Base-by-base conservation (phyloP, 2,329 filamentous ascomycete genomes). In the Rutstroemia sp. region DNA sequence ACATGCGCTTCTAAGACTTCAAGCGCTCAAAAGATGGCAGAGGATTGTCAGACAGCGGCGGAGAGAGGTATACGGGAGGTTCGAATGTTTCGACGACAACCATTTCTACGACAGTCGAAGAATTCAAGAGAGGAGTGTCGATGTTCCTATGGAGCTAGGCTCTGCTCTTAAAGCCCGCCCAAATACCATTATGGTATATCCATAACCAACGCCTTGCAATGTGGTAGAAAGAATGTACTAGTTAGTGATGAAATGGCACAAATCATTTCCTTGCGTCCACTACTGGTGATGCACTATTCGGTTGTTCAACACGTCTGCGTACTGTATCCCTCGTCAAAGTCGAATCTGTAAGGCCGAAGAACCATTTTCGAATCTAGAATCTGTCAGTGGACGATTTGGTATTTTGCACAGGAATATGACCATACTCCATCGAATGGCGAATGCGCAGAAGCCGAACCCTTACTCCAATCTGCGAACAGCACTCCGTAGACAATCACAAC, bases 401-500 rank as follows among this genome's bases (percentile, higher is more conserved):
- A 19, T 23, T 23, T 27, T 30, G 27, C 30, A 34, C 30, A 14
- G 1, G 8, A n/a, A 40, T 27, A 23, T n/a, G n/a, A 50, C 19
- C 77, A 61, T 73, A 82, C 78, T 38, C 71, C 73, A 60, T 78
- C 71, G 60, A 82, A 81, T 2, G 78, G 78, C 48, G 75, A 73
- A 3, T 70, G 66, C 9, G 67, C 61, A 45, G 61, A 55, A 8
- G 58, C 67, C 44, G 62, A 54, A n/a, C 51, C 51, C 30, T 51
- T 67, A 23, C 73, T 70, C 76, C 76, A 81, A 61, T 87, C 81
- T 76, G 85, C 77, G 68, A 84, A 86, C 55, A 87, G 70, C 30
- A 84, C 75, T 27, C 77, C 74, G 63, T 85, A 87, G 23, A 76
- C 70, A 9, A 75, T 61, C 36, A 82, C 77, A 68, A 75, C 79